These are phyloP conservation scores for Rhodamnia argentea DNA, from an alignment of 345 rosid species.

Conservation along the genomic window DNA sequence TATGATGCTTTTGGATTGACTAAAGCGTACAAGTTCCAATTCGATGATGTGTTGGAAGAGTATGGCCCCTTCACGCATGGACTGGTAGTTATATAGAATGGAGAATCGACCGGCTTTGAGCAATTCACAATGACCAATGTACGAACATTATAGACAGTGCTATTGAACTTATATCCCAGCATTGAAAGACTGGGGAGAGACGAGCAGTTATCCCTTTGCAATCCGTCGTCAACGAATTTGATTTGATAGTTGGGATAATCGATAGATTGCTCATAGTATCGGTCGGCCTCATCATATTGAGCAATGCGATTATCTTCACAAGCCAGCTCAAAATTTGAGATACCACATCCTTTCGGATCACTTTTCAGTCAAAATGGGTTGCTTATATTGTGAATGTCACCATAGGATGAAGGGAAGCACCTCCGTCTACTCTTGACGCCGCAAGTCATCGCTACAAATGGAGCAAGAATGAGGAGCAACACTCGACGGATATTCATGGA, in stretches of 20 bases:
- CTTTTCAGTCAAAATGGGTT: background rate
- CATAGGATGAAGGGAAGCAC: rapidly evolving
- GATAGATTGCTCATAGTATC: no score
- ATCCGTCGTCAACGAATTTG: rapidly evolving
- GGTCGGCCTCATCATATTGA: no score
- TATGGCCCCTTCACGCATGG: background rate
- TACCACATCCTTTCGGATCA: no score
- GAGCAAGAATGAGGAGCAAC: background rate
- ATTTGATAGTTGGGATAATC: background rate
- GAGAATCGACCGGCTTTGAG: background rate
- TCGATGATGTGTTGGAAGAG: background rate
- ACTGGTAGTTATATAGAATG: background rate
- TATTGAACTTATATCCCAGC: no score
- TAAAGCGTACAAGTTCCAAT: background rate
- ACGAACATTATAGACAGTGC: rapidly evolving
- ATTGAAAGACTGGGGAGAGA: background rate
- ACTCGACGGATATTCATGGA: background rate
- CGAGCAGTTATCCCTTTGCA: background rate
- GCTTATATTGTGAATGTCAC: background rate
- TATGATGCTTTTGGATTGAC: background rate
- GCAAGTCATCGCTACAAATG: background rate
- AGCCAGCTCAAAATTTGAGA: no score
- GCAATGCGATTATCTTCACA: no score
- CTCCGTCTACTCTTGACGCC: background rate
- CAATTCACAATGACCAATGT: background rate